These are phyloP conservation scores for Globisporangium perplexum DNA, from an alignment of 352 stramenopile genomes.

Conservation along the genomic window DNA sequence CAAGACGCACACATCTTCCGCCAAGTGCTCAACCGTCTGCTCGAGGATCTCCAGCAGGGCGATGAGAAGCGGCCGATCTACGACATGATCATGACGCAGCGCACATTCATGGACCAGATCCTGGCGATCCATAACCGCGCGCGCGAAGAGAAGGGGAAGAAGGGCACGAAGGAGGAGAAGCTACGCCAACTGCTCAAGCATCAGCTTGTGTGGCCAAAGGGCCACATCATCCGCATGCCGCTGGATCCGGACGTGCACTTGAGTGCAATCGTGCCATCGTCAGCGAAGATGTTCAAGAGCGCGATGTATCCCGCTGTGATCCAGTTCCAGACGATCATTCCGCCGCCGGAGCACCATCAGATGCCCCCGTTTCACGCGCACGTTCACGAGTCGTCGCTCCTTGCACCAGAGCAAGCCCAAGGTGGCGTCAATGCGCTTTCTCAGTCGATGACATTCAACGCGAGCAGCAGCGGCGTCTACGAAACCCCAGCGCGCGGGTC, in stretches of 20 bases:
- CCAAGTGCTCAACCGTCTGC: constrained; percentile 86
- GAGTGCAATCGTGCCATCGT: constrained; percentile 87
- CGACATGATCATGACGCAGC: constrained; percentile 87
- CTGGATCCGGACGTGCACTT: constrained; percentile 82
- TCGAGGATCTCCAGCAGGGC: constrained; percentile 91
- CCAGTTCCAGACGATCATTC: constrained; percentile 89
- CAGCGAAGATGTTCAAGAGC: constrained; percentile 97
- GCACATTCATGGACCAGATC: constrained; percentile 93
- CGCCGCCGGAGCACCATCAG: constrained; percentile 33
- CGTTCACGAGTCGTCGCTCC: constrained; percentile 4
- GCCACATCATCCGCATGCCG: constrained; percentile 78
- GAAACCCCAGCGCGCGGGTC: constrained; percentile 60
- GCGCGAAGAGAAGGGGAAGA: constrained; percentile 91
- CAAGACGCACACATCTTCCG: constrained; percentile 77
- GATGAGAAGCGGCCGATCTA: constrained; percentile 90
- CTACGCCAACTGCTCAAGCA: constrained; percentile 85
- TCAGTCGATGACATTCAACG: constrained; percentile 46
- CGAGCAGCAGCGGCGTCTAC: constrained; percentile 31
- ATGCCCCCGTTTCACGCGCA: constrained; percentile 8
- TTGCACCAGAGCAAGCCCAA: constrained; percentile 7
- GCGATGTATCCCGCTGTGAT: constrained; percentile 97
- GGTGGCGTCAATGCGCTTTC: constrained; percentile 17
- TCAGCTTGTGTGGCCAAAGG: constrained; percentile 75
- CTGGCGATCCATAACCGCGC: constrained; percentile 91
- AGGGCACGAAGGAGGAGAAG: constrained; percentile 95